Base-by-base conservation (phyloP, 805 yeast genomes). In the Barnettozyma pratensis region DNA sequence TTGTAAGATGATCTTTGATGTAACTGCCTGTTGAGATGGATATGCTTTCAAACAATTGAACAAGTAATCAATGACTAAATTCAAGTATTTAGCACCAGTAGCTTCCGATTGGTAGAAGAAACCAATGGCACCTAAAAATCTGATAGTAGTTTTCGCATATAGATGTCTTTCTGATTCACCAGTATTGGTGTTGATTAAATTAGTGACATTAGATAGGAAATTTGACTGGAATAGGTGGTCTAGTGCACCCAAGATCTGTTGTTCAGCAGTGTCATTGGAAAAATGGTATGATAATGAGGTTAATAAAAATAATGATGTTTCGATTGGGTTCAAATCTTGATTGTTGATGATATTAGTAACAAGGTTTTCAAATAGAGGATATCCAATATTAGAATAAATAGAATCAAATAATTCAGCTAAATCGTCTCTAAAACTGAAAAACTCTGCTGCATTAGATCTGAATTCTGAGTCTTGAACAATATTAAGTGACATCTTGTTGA, bases 351-450 rank as follows among this genome's bases (percentile, higher is more conserved):
- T 63, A 34, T 69, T 69, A 7, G 60, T 56, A 1, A 70, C 55
- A 30, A 87, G 62, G 25, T 65, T 70, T 5, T 69, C 67, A 53
- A 77, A 78, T 36, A 87, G 63, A 2, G 73, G 67, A 0, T 63
- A 47, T 37, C 86, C 87, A 36, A 88, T 71, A 5, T 87, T 70
- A 1, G 89, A 78, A 69, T 84, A 87, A 2, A 84, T 65, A 0
- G 80, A 71, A 47, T 89, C 94, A 54, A 87, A 78, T 37, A 91
- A 72, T 56, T 94, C 98, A 1, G 84, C 77, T 8, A 85, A 84
- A 52, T 85, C 92, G 32, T 79, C 68, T 56, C 97, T 75, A 64
- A 80, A 92, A 28, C 80, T 74, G 26, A 67, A 65, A 58, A 90
- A 87, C 54, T 85, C 95, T 26, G 58, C 59, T 14, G 56, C 58